Evolutionary conservation across 345 rosid genomes (phyloP).

Genomic region (Camelina neglecta): DNA sequence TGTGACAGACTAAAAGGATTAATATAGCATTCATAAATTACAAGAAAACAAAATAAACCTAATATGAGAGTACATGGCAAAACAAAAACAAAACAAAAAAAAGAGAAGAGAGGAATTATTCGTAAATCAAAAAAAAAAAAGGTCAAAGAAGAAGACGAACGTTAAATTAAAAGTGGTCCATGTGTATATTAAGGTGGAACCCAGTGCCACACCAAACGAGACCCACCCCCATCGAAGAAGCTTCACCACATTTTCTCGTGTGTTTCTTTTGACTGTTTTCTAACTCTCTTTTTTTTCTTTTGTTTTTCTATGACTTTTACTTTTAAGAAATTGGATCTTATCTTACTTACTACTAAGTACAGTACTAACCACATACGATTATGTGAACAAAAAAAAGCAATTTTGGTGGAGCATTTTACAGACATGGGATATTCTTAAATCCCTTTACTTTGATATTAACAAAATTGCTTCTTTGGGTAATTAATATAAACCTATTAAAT

Average conservation of each 20-base stretch:
- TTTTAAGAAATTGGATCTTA: slow-evolving; percentile 15
- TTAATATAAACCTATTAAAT: neutral
- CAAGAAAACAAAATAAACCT: neutral
- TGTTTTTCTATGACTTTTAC: neutral
- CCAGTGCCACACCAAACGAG: slow-evolving; percentile 35
- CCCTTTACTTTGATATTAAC: neutral
- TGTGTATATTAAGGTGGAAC: slow-evolving; percentile 28
- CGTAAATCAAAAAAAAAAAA: slow-evolving; percentile 19
- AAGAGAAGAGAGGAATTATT: slow-evolving; percentile 2
- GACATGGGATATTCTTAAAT: neutral
- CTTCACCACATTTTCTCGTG: slow-evolving; percentile 34
- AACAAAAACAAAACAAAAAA: neutral
- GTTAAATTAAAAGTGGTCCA: slow-evolving; percentile 32
- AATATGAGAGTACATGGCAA: neutral
- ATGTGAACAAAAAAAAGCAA: neutral
- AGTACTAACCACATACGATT: slow-evolving; percentile 11
- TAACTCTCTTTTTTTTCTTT: neutral
- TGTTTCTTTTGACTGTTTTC: slow-evolving; percentile 36
- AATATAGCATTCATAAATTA: neutral
- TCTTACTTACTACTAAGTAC: neutral
- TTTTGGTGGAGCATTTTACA: neutral
- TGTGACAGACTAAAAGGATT: slow-evolving; percentile 36
- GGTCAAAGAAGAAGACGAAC: slow-evolving; percentile 37
- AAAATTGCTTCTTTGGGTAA: neutral
- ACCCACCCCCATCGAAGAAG: slow-evolving; percentile 23